phyloP scores from a whole-genome alignment of 1,139 yeast species.

The Yamadazyma aaseri region DNA sequence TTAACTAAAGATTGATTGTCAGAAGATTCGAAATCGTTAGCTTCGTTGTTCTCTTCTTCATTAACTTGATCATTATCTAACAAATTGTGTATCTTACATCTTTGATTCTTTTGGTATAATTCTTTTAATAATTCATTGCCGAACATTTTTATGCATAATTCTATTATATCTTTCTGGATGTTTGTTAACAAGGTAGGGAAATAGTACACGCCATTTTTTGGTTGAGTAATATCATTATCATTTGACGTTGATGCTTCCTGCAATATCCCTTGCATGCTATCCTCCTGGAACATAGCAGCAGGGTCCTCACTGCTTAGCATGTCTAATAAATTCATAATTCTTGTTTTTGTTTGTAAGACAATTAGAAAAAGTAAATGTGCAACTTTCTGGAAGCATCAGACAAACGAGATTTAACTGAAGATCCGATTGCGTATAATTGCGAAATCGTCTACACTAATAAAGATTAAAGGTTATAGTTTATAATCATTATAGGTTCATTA shows the following conservation, averaged over 20 bases:
- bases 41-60: slow-evolving; percentile 7
- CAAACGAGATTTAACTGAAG: too few species aligned
- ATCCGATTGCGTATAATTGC: too few species aligned
- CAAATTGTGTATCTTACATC: slow-evolving; percentile 38
- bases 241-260: slow-evolving; percentile 6
- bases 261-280: slow-evolving; percentile 10
- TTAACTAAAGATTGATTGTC: background rate
- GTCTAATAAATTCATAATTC: slow-evolving; percentile 45
- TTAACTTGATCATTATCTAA: slow-evolving; percentile 18
- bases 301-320: slow-evolving; percentile 26
- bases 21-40: background rate
- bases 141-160: slow-evolving; percentile 53
- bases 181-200: slow-evolving; percentile 56
- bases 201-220: slow-evolving; percentile 35
- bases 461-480: too few species aligned
- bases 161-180: slow-evolving; percentile 56
- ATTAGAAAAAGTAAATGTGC: too few species aligned
- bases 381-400: too few species aligned
- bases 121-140: slow-evolving; percentile 41
- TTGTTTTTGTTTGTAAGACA: too few species aligned
- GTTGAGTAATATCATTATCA: slow-evolving; percentile 8
- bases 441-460: too few species aligned
- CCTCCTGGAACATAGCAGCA: slow-evolving; percentile 13
- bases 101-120: slow-evolving; percentile 21
- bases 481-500: too few species aligned